phyloP scores from a whole-genome alignment of 2,329 filamentous ascomycete species.

The Phoma herbarum region DNA sequence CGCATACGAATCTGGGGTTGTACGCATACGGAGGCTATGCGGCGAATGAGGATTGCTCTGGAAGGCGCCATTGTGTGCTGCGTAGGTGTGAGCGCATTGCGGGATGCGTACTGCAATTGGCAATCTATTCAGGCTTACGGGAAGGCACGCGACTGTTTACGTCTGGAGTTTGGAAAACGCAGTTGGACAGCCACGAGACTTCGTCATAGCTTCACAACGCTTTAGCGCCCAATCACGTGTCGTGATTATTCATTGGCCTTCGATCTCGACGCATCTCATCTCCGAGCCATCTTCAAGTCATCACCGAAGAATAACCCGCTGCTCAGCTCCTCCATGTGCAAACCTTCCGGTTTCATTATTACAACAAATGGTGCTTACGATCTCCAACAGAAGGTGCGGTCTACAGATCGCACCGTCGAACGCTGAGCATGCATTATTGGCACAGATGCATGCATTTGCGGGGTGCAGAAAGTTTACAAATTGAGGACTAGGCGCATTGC shows the following conservation, averaged over 20 bases:
- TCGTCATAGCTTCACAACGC: conserved; percentile 43
- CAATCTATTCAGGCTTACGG: conserved; percentile 21
- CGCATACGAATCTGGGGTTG: conserved; percentile 26
- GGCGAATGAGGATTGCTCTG: conserved; percentile 38
- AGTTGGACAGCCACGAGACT: conserved; percentile 25
- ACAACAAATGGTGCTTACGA: conserved; percentile 1
- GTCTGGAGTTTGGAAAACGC: conserved; percentile 25
- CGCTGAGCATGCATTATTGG: conserved; percentile 1
- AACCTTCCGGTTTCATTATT: background rate
- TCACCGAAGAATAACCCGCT: conserved; percentile 1
- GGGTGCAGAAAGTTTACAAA: conserved; percentile 15
- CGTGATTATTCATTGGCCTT: conserved; percentile 24
- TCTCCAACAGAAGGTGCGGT: conserved; percentile 36
- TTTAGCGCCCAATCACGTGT: conserved; percentile 43
- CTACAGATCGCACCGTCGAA: conserved; percentile 4
- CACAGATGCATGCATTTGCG: conserved; percentile 15
- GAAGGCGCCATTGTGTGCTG: conserved; percentile 46
- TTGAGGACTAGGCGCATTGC: conserved; percentile 2
- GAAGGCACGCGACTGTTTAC: conserved; percentile 17
- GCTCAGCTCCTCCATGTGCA: background rate
- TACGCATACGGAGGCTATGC: conserved; percentile 30
- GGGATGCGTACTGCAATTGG: conserved; percentile 12
- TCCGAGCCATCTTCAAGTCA: conserved; percentile 16
- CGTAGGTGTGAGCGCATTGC: conserved; percentile 18
- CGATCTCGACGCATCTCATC: background rate